Evolutionary conservation across 129 eudicot species (phyloP), one percentile per base, ranked within the genome.

Genomic region (Artemisia tridentata): DNA sequence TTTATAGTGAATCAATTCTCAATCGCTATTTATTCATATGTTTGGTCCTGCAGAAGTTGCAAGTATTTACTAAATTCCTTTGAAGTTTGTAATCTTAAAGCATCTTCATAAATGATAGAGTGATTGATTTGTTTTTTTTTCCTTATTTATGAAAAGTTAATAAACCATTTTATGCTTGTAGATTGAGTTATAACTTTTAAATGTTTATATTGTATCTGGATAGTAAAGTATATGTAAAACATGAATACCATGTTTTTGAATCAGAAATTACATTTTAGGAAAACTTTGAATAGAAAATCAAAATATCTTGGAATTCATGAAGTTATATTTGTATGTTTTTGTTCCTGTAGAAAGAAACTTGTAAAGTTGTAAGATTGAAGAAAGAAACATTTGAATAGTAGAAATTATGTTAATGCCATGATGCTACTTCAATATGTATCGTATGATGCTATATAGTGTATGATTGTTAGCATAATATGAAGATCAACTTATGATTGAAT

Each of bases 401-500:
- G 63, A 2, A 38, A 38, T 5, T 57, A 10, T 56, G 63, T 57
- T 56, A 2, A 10, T 56, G 31, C 11, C 7, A 10, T 38, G 45
- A 38, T 38, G 45, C 45, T 38, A 38, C 45, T 7, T 38, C 45
- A 38, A 5, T 7, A 38, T 38, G 45, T 38, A 7, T 38, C 11
- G 1, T 1, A 38, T 7, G 45, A 7, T 38, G 45, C 11, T 38
- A 38, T 71, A 17, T 15, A 58, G 46, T 72, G 46, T 29, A 47
- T 47, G 43, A 25, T 23, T 72, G 41, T 17, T 48, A 50, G 5
- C 29, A 73, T 60, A 59, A 27, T 16, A 19, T 54, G 23, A 65
- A 71, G 48, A 27, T 15, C 11, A 65, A 3, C 47, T 49, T 66
- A 31, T 59, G 6, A 29, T 72, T 51, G 57, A 53, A 15, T 75